Evolutionary conservation across 371 early-diverging fungal genomes (phyloP).

Genomic region (Syncephalis plumigaleata): DNA sequence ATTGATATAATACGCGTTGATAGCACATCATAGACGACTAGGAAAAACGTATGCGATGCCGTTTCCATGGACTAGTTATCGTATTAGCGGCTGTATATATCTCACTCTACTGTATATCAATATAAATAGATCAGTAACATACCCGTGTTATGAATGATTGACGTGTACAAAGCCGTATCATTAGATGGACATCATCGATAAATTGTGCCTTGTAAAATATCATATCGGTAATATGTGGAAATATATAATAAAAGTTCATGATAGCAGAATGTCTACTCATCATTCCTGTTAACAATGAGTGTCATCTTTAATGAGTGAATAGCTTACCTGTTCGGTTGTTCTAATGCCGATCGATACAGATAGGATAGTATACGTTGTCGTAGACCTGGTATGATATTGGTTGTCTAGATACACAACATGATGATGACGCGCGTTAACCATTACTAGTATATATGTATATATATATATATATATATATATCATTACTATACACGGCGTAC

Average conservation of each 20-base stretch:
- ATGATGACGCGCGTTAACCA: no score
- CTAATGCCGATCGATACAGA: no score
- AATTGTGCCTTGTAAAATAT: slow-evolving; percentile 44
- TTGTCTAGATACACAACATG: no score
- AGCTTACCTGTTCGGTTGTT: no score
- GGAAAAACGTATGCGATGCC: slow-evolving; percentile 26
- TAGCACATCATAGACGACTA: slow-evolving; percentile 30
- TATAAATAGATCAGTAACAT: background rate
- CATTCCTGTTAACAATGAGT: background rate
- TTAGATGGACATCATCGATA: slow-evolving; percentile 22
- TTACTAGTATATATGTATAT: no score
- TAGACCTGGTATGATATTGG: no score
- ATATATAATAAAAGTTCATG: slow-evolving; percentile 31
- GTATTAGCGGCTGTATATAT: background rate
- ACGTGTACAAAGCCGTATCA: slow-evolving; percentile 13
- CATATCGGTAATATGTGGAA: slow-evolving; percentile 25
- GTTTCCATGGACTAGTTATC: slow-evolving; percentile 12
- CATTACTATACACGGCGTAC: no score
- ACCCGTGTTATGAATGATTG: background rate
- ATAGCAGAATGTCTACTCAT: slow-evolving; percentile 19
- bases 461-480: no score
- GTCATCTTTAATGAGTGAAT: background rate
- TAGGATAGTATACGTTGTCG: no score
- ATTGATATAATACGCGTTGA: slow-evolving; percentile 25
- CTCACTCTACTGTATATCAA: background rate